A percentile compares a stretch with the other conserved stretches of the same genome.
phyloP scores from a whole-genome alignment of 306 rosid genomes.

The Cicer yamashitae region DNA sequence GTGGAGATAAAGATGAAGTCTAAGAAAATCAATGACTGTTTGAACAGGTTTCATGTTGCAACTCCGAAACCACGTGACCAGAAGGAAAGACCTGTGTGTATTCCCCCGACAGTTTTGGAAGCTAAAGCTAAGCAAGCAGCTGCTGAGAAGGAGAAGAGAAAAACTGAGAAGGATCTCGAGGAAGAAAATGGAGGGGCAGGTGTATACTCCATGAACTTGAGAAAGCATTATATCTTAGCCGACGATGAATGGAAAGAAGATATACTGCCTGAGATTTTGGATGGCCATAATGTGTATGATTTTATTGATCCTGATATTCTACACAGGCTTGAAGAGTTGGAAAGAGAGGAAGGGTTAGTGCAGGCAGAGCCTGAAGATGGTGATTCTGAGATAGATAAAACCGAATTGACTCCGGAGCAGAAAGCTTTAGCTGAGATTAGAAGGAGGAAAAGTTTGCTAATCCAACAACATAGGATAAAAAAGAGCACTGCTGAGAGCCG shows the following conservation, averaged over 20 bases:
- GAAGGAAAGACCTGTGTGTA: constrained; percentile 75
- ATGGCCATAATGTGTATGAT: constrained; percentile 90
- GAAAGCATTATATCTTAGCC: constrained; percentile 74
- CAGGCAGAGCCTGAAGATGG: constrained; percentile 58
- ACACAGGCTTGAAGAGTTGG: constrained; percentile 80
- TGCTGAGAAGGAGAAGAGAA: constrained; percentile 65
- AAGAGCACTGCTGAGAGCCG: constrained; percentile 90
- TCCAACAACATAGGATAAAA: constrained; percentile 79
- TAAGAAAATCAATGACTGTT: constrained; percentile 72
- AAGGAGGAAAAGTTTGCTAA: constrained; percentile 70
- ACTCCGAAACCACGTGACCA: constrained; percentile 76
- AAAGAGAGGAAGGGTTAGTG: constrained; percentile 73
- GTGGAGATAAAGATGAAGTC: constrained; percentile 86
- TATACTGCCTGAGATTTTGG: constrained; percentile 80
- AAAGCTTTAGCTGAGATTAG: constrained; percentile 71
- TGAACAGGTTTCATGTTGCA: constrained; percentile 86
- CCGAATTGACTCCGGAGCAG: constrained; percentile 71
- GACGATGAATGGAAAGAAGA: constrained; percentile 92
- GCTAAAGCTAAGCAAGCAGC: constrained; percentile 48
- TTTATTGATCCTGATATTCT: constrained; percentile 81
- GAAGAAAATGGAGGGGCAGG: constrained; percentile 94
- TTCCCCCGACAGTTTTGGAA: constrained; percentile 71
- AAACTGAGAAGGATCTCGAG: constrained; percentile 80
- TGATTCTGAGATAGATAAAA: constrained; percentile 75
- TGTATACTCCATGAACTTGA: constrained; percentile 80